Base-by-base conservation (phyloP, 257 asterid genomes). In the Solanum rostratum region DNA sequence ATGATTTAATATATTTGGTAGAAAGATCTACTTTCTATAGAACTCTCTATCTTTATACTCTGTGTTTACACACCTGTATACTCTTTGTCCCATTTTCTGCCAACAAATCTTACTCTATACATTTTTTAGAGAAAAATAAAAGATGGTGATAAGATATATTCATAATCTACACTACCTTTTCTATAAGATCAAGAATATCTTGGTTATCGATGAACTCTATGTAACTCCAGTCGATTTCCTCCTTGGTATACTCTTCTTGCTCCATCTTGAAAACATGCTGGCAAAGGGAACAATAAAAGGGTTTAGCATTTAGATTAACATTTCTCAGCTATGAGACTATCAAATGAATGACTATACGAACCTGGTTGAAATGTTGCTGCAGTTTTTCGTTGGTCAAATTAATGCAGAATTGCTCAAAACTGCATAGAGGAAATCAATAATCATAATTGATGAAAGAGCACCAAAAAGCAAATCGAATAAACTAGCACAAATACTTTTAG, bases 361-460 rank as follows among this genome's bases (percentile, higher is more conserved):
- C 99, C 99, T 95, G 98, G 88, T 95, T 95, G 91, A 95, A 95
- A 89, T 95, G 99, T 87, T 95, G 99, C 90, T 95, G 99, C 86
- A 95, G 90, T 87, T 95, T 95, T 91, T 95, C 99, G 80, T 95
- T 95, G n/a, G 99, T 95, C 92, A 95, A 89, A 90, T 94, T 95
- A 78, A 95, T 95, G 86, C 99, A 95, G 84, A 95, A 94, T 88
- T 95, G 99, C 95, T 95, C 99, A 85, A 95, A 95, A 91, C 99
- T 95, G 97, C 95, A 89, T 84, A 59, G 84, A 62, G 87, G 84
- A 24, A 53, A 66, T 37, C 66, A 84, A 83, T 68, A 50, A 68
- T 83, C 52, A 83, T 81, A 14, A 73, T 52, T 6, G 45, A 68
- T 39, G 39, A n/a, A 41, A 29, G 63, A 74, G 50, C 33, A 52